Evolutionary conservation across 305 asterid genomes (phyloP).

Genomic region (Solanum chacoense): DNA sequence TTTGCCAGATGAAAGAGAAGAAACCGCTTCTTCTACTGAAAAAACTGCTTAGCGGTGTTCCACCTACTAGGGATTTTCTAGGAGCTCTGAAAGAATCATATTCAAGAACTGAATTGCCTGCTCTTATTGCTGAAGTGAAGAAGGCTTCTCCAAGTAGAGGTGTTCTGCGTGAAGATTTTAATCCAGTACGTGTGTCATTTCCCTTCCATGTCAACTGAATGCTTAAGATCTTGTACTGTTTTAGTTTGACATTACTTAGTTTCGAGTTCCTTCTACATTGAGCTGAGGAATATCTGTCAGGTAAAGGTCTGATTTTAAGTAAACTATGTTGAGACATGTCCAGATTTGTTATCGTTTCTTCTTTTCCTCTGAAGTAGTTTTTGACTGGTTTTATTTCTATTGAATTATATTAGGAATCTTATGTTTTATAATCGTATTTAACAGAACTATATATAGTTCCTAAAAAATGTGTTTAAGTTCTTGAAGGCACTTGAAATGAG

Average conservation of each 20-base stretch:
- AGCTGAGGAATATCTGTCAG: not conserved
- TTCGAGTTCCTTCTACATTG: not conserved
- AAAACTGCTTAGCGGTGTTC: constrained; percentile 42
- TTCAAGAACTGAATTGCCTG: constrained; percentile 67
- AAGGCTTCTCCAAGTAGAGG: constrained; percentile 98
- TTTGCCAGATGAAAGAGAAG: constrained; percentile 57
- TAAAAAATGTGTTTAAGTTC: not conserved
- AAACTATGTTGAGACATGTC: not conserved
- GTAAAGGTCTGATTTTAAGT: not conserved
- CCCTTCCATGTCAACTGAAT: not conserved
- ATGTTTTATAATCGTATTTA: not conserved
- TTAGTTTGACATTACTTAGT: not conserved
- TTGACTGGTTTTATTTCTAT: not conserved
- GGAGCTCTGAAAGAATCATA: constrained; percentile 77
- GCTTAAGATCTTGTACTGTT: not conserved
- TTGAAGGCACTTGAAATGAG: not conserved
- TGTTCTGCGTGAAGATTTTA: constrained; percentile 74
- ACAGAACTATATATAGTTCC: not conserved
- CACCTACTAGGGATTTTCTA: constrained; percentile 72
- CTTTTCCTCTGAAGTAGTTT: not conserved
- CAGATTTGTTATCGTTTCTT: not conserved
- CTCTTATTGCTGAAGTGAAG: constrained; percentile 93
- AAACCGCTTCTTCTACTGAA: constrained; percentile 41
- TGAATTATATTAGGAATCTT: not conserved
- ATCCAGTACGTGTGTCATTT: constrained; percentile 53